These are phyloP conservation scores for Schizosaccharomyces cryophilus DNA, from an alignment of 805 yeast species.

Conservation along the genomic window DNA sequence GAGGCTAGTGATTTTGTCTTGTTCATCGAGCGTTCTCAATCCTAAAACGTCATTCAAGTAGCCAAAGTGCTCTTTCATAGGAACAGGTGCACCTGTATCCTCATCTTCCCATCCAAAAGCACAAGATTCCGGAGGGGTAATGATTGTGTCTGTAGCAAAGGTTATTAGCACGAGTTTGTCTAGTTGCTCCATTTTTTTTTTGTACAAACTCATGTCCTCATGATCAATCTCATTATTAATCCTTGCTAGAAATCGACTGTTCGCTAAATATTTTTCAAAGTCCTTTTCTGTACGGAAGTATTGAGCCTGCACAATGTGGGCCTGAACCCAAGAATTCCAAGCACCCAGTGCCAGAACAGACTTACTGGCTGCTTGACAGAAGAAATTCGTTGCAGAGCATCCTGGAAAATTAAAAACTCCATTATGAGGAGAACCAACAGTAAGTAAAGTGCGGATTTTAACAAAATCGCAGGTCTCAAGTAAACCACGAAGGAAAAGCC, in stretches of 20 bases:
- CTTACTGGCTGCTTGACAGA: neutral
- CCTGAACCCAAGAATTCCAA: constrained; percentile 22
- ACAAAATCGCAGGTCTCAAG: constrained; percentile 30
- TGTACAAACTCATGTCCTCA: constrained; percentile 15
- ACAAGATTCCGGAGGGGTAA: constrained; percentile 50
- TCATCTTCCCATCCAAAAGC: constrained; percentile 31
- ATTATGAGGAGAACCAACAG: constrained; percentile 65
- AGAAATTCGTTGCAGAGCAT: constrained; percentile 12
- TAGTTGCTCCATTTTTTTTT: constrained; percentile 20
- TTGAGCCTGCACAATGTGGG: constrained; percentile 41
- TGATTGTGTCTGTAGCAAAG: constrained; percentile 38
- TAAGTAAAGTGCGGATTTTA: constrained; percentile 27
- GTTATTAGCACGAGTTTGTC: constrained; percentile 32
- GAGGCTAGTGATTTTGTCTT: constrained; percentile 23
- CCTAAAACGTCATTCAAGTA: constrained; percentile 39
- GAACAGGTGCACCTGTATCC: constrained; percentile 19
- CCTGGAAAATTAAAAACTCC: constrained; percentile 50
- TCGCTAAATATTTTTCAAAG: constrained; percentile 28
- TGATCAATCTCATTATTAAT: constrained; percentile 34
- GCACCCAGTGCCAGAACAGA: neutral
- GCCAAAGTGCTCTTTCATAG: constrained; percentile 25
- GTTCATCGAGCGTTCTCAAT: constrained; percentile 21
- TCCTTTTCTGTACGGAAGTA: constrained; percentile 37
- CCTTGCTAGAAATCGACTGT: constrained; percentile 36
- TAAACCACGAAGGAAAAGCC: constrained; percentile 46